Percentiles rank a stretch among this genome's conserved stretches.
phyloP scores from a whole-genome alignment of 805 yeast species.

The Brettanomyces custersianus region DNA sequence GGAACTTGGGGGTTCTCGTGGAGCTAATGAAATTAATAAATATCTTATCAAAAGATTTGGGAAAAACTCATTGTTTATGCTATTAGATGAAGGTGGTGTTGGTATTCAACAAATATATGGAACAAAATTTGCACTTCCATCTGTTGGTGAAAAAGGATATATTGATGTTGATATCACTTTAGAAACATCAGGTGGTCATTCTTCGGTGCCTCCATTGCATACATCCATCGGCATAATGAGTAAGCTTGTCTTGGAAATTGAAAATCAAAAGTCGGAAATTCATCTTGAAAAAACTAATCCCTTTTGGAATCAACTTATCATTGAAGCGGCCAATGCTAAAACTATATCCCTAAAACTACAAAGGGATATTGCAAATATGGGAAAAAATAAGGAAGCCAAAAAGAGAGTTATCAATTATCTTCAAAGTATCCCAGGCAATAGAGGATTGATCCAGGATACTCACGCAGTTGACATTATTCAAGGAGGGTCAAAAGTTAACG shows the following conservation, averaged over 20 bases:
- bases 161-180: constrained; percentile 30
- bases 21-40: constrained; percentile 39
- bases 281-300: constrained; percentile 48
- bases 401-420: constrained; percentile 24
- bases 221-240: constrained; percentile 38
- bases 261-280: constrained; percentile 43
- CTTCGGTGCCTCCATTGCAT: constrained; percentile 38
- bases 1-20: constrained; percentile 55
- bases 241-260: constrained; percentile 36
- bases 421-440: constrained; percentile 10
- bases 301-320: constrained; percentile 41
- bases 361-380: constrained; percentile 27
- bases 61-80: constrained; percentile 30
- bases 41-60: constrained; percentile 30
- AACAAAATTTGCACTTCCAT: constrained; percentile 30
- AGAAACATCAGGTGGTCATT: constrained; percentile 40
- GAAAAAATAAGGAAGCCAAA: constrained; percentile 24
- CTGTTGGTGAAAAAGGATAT: constrained; percentile 40
- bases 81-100: constrained; percentile 36
- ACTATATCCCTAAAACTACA: constrained; percentile 19
- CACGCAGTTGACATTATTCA: constrained; percentile 55
- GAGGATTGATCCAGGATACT: constrained; percentile 45
- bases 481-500: constrained; percentile 69
- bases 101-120: constrained; percentile 29
- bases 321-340: constrained; percentile 44